phyloP scores from a whole-genome alignment of 306 rosid species.

The Fagus crenata region DNA sequence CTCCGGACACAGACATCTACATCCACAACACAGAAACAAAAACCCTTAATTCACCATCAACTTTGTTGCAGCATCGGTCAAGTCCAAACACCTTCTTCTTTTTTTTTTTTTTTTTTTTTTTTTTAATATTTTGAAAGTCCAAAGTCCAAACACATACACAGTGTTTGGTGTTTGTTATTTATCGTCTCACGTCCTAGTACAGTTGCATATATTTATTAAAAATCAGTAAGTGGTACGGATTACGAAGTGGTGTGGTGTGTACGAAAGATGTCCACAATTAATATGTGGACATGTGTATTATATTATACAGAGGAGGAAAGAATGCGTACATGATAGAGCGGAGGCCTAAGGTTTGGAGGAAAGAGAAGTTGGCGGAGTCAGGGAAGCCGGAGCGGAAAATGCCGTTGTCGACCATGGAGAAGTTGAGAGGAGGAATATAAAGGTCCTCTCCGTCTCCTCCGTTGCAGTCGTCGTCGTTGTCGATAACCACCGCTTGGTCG shows the following conservation, averaged over 20 bases:
- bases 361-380: slow-evolving; percentile 74
- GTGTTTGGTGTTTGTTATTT: too few relatives aligned
- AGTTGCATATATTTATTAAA: too few relatives aligned
- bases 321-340: slow-evolving; percentile 78
- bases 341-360: slow-evolving; percentile 78
- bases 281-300: too few relatives aligned
- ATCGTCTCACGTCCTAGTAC: too few relatives aligned
- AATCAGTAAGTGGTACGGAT: too few relatives aligned
- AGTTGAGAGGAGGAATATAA: slow-evolving; percentile 87
- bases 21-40: slow-evolving; percentile 18
- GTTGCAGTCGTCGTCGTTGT: slow-evolving; percentile 7
- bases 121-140: too few relatives aligned
- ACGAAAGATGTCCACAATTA: too few relatives aligned
- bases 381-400: slow-evolving; percentile 98
- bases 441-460: slow-evolving; percentile 68
- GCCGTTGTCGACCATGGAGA: slow-evolving; percentile 89
- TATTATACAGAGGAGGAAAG: too few relatives aligned
- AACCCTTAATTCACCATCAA: slow-evolving; percentile 4
- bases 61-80: too few relatives aligned
- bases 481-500: not conserved
- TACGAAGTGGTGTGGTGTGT: too few relatives aligned
- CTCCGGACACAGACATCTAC: slow-evolving; percentile 92
- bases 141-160: too few relatives aligned
- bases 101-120: not conserved
- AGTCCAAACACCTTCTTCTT: not conserved